Conservation (phyloP, 371 early-diverging fungal genomes). For the Massospora cicadina region DNA sequence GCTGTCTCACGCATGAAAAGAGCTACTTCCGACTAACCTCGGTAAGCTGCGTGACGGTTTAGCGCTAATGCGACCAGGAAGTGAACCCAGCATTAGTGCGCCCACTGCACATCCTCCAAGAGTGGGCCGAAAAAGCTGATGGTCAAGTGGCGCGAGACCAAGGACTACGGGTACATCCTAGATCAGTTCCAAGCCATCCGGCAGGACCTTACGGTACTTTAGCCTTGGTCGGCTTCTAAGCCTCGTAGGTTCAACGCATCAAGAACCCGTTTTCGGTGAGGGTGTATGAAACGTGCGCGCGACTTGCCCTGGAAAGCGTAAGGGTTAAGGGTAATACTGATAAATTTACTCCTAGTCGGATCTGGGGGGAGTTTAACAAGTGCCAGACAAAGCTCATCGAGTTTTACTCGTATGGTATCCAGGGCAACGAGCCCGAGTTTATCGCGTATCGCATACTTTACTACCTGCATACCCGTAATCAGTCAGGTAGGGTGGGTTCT, state of each 20-base stretch:
- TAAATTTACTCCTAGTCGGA: slow-evolving; percentile 37
- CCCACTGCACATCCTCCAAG: slow-evolving; percentile 51
- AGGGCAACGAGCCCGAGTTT: slow-evolving; percentile 65
- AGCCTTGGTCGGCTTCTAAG: background rate
- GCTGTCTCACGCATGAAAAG: slow-evolving; percentile 65
- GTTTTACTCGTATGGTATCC: slow-evolving; percentile 48
- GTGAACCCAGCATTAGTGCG: slow-evolving; percentile 81
- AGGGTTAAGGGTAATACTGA: background rate
- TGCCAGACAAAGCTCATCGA: slow-evolving; percentile 84
- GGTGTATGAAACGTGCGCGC: slow-evolving; percentile 85
- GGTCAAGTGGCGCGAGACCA: slow-evolving; percentile 55
- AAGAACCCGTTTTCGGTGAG: slow-evolving; percentile 77
- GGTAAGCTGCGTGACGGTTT: no score
- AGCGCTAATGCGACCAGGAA: slow-evolving; percentile 27
- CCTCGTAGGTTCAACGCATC: slow-evolving; percentile 64
- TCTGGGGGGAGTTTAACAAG: slow-evolving; percentile 90
- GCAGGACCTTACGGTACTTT: slow-evolving; percentile 76
- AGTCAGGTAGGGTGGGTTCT: slow-evolving; percentile 33
- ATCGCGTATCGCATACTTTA: slow-evolving; percentile 82
- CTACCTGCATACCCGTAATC: slow-evolving; percentile 66
- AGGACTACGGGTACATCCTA: slow-evolving; percentile 78
- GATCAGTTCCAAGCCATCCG: slow-evolving; percentile 90
- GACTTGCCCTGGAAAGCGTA: slow-evolving; percentile 84
- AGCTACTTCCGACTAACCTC: slow-evolving; percentile 76
- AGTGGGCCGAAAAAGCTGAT: slow-evolving; percentile 53